Base-by-base conservation (phyloP, 345 rosid species). In the Gossypioides kirkii region DNA sequence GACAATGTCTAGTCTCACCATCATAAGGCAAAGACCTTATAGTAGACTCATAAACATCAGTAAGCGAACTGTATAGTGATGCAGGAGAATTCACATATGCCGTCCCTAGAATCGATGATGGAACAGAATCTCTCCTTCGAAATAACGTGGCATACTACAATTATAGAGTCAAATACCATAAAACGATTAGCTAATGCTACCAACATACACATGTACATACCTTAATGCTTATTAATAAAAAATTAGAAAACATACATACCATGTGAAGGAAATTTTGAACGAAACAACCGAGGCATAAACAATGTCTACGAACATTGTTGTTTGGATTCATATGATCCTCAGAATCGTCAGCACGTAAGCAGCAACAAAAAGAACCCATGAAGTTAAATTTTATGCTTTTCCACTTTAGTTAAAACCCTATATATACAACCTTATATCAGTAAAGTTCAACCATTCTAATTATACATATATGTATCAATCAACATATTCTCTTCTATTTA, bases 21-120 rank as follows among this genome's bases (percentile, higher is more conserved):
- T 92, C 97, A 78, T 94, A 94, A 82, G 98, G 97, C 81, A 94
- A 71, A 45, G 98, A 97, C 82, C 96, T 86, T 63, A 97, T 97
- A 76, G 98, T 94, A 82, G 98, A 88, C 42, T 83, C 94, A 71
- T 80, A 94, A 76, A 87, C 90, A 76, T 89, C 94, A 75, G 97
- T 84, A 26, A 94, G 88, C 77, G 94, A 88, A 87, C 88, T 87
- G 76, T 90, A 97, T 43, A 83, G 88, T 3, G 96, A 89, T 20
- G 84, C 77, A 71, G 91, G 64, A 55, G 97, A 78, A 65, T 88
- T 82, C 66, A 86, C 77, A 26, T 97, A 84, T 73, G 91, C 82
- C 49, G 89, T 78, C 77, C 92, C 94, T 79, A 88, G 90, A 77
- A 89, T 85, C 25, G 96, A 84, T 61, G 96, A 86, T 63, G 98